Evolutionary conservation across 2,329 filamentous ascomycete genomes (phyloP), one percentile per base, ranked within the genome.

Genomic region (Cercospora sojina): DNA sequence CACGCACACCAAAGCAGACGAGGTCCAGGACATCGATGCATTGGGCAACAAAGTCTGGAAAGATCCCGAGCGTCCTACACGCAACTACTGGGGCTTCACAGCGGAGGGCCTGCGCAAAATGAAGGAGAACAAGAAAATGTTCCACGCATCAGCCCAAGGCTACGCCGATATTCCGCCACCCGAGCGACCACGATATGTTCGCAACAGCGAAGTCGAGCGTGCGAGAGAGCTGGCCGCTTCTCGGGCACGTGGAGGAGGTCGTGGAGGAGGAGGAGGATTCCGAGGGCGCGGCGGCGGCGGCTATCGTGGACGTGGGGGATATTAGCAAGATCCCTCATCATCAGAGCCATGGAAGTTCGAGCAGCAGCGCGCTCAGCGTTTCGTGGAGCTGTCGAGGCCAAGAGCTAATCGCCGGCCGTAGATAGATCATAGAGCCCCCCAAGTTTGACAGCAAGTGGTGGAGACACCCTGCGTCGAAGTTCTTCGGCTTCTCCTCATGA

Each of bases 1-100:
- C 43, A 70, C 72, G n/a, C 70, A 68, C 59, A 76, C 74, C 2
- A 58, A 71, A 23, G 66, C 72, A 16, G 73, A 72, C 5, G 71
- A 73, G 16, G 71, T 77, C 9, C 64, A 71, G 32, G 75, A 77
- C 58, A 69, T 77, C 27, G 75, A 77, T 62, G 65, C 71, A 8
- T 27, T 76, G 65, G 75, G 75, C n/a, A 76, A 75, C 64, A 70
- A 74, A 49, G 65, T 76, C 59, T 76, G 72, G 71, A 74, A 73
- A 59, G 72, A 76, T 43, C 70, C 71, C 1, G 71, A 71, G 49
- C 71, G 73, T 5, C 69, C 73, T 10, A 75, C 74, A 25, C 68
- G 74, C 27, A 77, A 77, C 51, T 75, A 75, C 64, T 76, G 71
- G 70, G 75, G 74, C 18, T 75, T 74, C 56, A 67, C 67, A 2